Percentiles rank a stretch among this genome's conserved stretches.
Evolutionary conservation across 495 filamentous ascomycete genomes (phyloP).

Genomic region (Aspergillus funiculosus): DNA sequence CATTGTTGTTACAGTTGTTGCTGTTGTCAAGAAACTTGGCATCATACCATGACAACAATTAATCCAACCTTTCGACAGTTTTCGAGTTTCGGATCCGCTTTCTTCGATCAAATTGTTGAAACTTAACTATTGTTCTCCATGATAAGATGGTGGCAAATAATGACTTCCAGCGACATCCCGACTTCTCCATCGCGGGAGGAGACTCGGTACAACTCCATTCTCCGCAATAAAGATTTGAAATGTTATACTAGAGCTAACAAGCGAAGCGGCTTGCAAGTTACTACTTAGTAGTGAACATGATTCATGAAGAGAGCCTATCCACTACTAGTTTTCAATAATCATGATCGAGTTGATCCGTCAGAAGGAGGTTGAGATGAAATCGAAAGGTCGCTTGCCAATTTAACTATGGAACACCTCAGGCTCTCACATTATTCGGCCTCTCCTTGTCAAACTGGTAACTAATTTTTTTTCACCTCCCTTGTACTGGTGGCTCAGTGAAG

Average conservation of each 20-base stretch:
- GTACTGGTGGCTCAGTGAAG: not conserved
- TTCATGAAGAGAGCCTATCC: not conserved
- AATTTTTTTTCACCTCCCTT: not conserved
- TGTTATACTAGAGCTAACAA: no score
- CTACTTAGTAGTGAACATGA: conserved; percentile 3
- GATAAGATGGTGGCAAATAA: conserved; percentile 25
- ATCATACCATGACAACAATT: conserved; percentile 13
- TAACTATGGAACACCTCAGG: no score
- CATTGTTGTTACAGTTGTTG: conserved; percentile 4
- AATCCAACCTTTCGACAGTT: conserved; percentile 8
- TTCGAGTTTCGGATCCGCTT: conserved; percentile 13
- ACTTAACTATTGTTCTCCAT: conserved; percentile 3
- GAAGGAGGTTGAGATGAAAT: not conserved
- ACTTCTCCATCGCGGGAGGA: no score
- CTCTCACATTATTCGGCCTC: no score
- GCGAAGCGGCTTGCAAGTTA: no score
- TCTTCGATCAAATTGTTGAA: no score
- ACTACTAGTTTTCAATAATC: not conserved
- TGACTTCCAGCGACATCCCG: not conserved
- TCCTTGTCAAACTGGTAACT: no score
- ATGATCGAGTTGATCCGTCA: no score
- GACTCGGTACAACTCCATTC: no score
- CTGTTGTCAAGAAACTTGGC: conserved; percentile 16
- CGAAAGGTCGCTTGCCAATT: conserved; percentile 9
- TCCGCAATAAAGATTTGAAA: not conserved